Base-by-base conservation (phyloP, 331 rosid genomes). In the Prunus yedoensis region DNA sequence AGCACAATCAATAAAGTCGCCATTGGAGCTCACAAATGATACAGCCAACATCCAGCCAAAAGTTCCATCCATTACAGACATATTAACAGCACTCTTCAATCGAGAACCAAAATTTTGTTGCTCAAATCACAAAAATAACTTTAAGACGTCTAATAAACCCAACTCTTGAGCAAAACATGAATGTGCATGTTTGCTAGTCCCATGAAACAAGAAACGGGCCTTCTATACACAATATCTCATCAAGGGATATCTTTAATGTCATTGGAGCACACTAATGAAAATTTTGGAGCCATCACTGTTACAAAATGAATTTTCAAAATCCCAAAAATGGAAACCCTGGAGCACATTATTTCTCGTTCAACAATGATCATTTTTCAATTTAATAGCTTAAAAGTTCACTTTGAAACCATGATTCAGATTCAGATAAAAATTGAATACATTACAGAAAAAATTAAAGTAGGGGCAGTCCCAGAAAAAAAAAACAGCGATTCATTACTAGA, bases 41-140 rank as follows among this genome's bases (percentile, higher is more conserved):
- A 69, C n/a, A 8, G n/a, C 47, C 58, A 43, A 54, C 38, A 77
- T 21, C 65, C 57, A 54, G 72, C 51, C 15, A 25, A 43, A 45
- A 76, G 46, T 11, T 18, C 43, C 74, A 30, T 57, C 60, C 53
- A 35, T 27, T 46, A 57, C 21, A 28, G 53, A 28, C 46, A 46
- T 25, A 53, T 8, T 67, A 76, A 76, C 66, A 4, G 58, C 28
- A n/a, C 62, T 14, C 38, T 15, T 38, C 57, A 38, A 25, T 52
- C 10, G 0, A 77, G 59, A 59, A 12, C 77, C n/a, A 23, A 50
- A 43, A 5, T 28, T 23, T 25, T 64, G 45, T 43, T 53, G 52
- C 82, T 51, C 68, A 70, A 21, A 32, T 11, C 25, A 58, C n/a
- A 57, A 38, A 23, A 38, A 1, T 15, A 56, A 56, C 35, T 11